Conservation (phyloP, 352 stramenopile species). For the Globisporangium alternatum region DNA sequence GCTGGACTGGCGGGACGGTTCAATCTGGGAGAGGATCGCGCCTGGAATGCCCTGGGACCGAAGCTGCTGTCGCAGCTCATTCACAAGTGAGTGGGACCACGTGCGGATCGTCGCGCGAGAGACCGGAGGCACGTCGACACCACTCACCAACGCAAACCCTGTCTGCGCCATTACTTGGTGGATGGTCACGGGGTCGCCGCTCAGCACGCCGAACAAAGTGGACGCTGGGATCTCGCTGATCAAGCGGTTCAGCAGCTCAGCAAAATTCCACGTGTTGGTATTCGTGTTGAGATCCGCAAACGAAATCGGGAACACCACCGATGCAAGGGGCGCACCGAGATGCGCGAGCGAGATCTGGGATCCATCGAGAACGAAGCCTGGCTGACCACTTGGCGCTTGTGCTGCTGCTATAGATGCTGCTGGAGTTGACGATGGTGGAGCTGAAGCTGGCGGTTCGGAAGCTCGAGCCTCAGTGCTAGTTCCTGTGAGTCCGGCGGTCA, state of each 20-base stretch:
- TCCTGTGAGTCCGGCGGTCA: neutral
- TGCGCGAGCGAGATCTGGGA: conserved; percentile 25
- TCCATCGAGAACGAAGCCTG: neutral
- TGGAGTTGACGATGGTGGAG: neutral
- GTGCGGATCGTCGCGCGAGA: conserved; percentile 48
- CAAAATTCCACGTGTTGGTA: conserved; percentile 62
- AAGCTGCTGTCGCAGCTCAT: conserved; percentile 46
- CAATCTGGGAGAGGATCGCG: conserved; percentile 32
- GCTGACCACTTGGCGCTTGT: neutral
- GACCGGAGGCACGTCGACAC: conserved; percentile 58
- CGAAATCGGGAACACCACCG: conserved; percentile 54
- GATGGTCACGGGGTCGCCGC: conserved; percentile 40
- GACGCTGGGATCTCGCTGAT: conserved; percentile 41
- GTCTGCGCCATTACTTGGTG: conserved; percentile 57
- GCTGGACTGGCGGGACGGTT: conserved; percentile 19
- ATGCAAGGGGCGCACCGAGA: conserved; percentile 39
- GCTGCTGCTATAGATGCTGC: neutral
- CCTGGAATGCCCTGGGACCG: conserved; percentile 30
- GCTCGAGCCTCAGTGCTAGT: neutral
- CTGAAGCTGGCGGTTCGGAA: neutral
- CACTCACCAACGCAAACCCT: conserved; percentile 56
- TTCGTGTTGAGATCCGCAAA: conserved; percentile 35
- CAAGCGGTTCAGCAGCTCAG: conserved; percentile 47
- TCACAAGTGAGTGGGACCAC: conserved; percentile 48
- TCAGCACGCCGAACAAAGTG: conserved; percentile 54